Evolutionary conservation across 148 eudicot species (phyloP), one percentile per base, ranked within the genome.

Genomic region (Heliosperma pusillum): DNA sequence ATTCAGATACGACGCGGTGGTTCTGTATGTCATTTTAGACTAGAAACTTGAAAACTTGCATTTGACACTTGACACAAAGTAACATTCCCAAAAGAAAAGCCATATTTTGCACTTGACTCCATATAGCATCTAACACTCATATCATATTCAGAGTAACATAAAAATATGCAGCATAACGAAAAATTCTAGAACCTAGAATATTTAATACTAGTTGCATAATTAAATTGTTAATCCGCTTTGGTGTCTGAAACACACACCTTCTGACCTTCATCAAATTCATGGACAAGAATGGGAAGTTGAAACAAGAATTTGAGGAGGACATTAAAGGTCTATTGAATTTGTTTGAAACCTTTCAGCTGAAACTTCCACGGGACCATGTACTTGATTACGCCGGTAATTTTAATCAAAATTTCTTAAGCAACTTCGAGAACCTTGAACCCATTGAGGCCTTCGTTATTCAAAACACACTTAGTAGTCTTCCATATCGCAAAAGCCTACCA

Each of bases 261-360:
- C 59, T 24, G 55, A n/a, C n/a, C n/a, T n/a, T 90, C 53, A 27
- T 47, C 29, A 79, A 76, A 63, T 90, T 86, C 82, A 80, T 33
- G 80, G 79, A 72, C 47, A 66, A 76, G 42, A 56, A 86, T 4
- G 88, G 86, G 50, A 77, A 63, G 20, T 84, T 88, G 53, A 75
- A 78, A 65, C 44, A 76, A 55, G 73, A 75, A 22, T 61, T 88
- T 21, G 58, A 64, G 5, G 5, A 33, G 50, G 87, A 91, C 47
- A 40, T 77, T 3, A 80, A 73, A 25, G 89, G 86, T 15, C 74
- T 91, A 53, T 52, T 87, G 75, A 84, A 82, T 33, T 79, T 89
- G 20, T 85, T 77, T 73, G 89, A 91, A 84, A 91, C 93, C 2
- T 79, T 91, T n/a, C 86, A 85, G 9, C 36, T 89, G 47, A 73